Evolutionary conservation across 441 rosid genomes (phyloP), one percentile per base, ranked within the genome.

Genomic region (Euphorbia celastroides): DNA sequence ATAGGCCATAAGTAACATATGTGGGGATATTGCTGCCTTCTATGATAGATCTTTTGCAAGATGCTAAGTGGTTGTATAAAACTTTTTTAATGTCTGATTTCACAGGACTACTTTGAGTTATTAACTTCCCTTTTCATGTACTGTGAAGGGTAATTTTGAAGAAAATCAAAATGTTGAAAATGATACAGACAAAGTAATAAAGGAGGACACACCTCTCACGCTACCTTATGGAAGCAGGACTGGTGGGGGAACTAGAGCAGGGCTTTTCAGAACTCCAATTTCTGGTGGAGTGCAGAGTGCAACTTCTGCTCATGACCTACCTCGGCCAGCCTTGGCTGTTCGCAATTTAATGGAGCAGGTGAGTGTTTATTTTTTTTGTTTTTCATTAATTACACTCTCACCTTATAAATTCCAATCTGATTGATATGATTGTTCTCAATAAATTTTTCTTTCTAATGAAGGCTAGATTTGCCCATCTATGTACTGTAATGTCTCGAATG

Each of bases 271-370:
- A 74, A 94, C 99, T 46, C 98, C 98, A 52, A 92, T 92, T 78
- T 92, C 98, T 56, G 99, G 99, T 75, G 99, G 99, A 57, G 99
- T 94, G 71, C 99, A 94, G 74, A 94, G 92, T 65, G 99, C 99
- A 52, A 92, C 99, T 63, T 94, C 99, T 2, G 98, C 91, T 64
- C 96, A 94, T 74, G 94, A 96, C 57, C 81, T 94, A 73, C 99
- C 94, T 69, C 85, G 78, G 17, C 99, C 99, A 57, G 84, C 99
- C 64, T 84, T 94, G 67, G 99, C 96, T 19, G 99, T 92, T 31
- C 92, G 99, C 64, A 94, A 94, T 80, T 83, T 94, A 71, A 81
- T 94, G 90, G 99, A 89, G 70, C 98, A 92, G 96, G 99, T 89
- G 80, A 74, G 57, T 73, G 2, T 58, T 48, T 13, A 23, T 27